phyloP scores from a whole-genome alignment of 371 early-diverging fungal genomes.

The Gilbertella persicaria region DNA sequence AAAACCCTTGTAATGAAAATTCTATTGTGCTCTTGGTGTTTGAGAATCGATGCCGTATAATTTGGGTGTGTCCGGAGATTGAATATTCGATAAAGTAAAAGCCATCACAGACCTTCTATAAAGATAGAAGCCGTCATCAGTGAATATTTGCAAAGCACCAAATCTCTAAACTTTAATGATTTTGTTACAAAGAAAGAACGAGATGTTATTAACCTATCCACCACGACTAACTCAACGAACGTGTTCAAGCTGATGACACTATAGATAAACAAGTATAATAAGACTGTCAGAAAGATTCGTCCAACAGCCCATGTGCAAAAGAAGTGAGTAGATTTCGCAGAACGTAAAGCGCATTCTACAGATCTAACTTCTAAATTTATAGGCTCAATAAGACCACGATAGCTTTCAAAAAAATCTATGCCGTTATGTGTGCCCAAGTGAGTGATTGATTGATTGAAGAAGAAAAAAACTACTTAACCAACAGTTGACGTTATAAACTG shows the following conservation, averaged over 20 bases:
- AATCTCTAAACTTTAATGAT: slow-evolving; percentile 14
- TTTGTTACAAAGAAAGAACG: slow-evolving; percentile 12
- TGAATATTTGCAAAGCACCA: slow-evolving; percentile 8
- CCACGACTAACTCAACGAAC: slow-evolving; percentile 11
- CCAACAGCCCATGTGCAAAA: slow-evolving; percentile 8
- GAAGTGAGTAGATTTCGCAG: slow-evolving; percentile 11
- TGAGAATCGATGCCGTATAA: too few species aligned
- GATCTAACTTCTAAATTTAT: slow-evolving; percentile 12
- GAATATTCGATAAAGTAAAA: too few species aligned
- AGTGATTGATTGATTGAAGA: too few species aligned
- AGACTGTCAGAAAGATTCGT: slow-evolving; percentile 9
- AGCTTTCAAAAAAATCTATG: too few species aligned
- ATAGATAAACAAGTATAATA: slow-evolving; percentile 11
- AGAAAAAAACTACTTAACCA: slow-evolving; percentile 6
- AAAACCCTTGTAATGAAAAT: too few species aligned
- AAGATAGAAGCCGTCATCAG: slow-evolving; percentile 10
- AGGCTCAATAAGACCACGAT: slow-evolving; percentile 9
- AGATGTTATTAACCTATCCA: slow-evolving; percentile 11
- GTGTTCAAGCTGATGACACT: slow-evolving; percentile 12
- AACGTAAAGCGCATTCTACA: slow-evolving; percentile 7
- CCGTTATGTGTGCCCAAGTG: too few species aligned
- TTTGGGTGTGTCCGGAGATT: too few species aligned
- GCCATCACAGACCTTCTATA: too few species aligned
- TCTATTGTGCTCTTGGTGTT: too few species aligned
- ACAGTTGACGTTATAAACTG: slow-evolving; percentile 9